Evolutionary conservation across 176 grass and related monocot genomes (phyloP), one percentile per base, ranked within the genome.

Genomic region (Triticum timopheevii): DNA sequence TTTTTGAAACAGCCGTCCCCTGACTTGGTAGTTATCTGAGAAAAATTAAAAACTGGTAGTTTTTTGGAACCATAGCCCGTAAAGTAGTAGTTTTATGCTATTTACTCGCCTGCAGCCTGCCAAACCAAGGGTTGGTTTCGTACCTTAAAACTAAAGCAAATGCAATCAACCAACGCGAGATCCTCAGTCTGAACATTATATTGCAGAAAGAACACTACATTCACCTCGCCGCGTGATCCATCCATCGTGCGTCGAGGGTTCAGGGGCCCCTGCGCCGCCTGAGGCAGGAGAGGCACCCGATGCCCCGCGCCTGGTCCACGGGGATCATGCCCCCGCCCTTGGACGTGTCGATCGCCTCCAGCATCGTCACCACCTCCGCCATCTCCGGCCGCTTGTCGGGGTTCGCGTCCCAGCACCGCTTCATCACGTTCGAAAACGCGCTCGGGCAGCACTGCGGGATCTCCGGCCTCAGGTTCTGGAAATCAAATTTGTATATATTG

Each of bases 251-350:
- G 1, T 39, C 1, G 35, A 67, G 65, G 67, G 7, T 70, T 35
- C 42, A 98, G 6, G 96, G 93, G 2, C 93, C 96, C 27, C 93
- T 83, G 70, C 80, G 33, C 59, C 68, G 88, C 0, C 92, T 72
- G 68, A 96, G 92, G 81, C 93, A 98, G 3, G 90, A 65, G 33
- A 95, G 82, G 83, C 93, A 98, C 9, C 69, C 35, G 20, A 40
- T 20, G 1, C 96, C 96, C 27, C 81, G 87, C 10, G 82, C 23
- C 76, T 98, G 93, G 42, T 96, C 92, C 23, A 89, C 70, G 0
- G 90, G 93, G 35, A 98, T 87, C 96, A 98, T 98, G 50, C 93
- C 96, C 36, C 96, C 96, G 10, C 96, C 96, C 78, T 98, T 98
- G 0, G 90, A 92, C 24, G 96, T 96, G 63, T 98, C 92, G 30